A percentile compares a stretch with the other conserved stretches of the same genome.
Evolutionary conservation across 2,329 filamentous ascomycete genomes (phyloP).

Genomic region (Rutstroemia sp.): DNA sequence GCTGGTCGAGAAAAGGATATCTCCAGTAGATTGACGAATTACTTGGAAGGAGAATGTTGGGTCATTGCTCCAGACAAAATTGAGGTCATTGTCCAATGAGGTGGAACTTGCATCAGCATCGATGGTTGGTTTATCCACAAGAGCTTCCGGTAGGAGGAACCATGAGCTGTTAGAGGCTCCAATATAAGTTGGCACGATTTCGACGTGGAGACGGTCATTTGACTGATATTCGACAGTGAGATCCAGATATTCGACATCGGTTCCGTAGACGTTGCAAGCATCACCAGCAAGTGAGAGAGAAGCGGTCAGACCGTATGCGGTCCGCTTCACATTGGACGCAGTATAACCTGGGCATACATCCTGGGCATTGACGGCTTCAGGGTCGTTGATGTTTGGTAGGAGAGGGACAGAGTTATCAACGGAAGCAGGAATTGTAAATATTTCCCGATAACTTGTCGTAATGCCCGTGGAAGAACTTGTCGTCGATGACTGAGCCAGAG

Average conservation of each 20-base stretch:
- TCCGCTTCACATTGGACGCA: conserved; percentile 51
- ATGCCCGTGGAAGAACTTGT: conserved; percentile 6
- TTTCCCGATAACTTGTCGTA: conserved; percentile 17
- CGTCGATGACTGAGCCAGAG: conserved; percentile 15
- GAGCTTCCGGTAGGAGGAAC: conserved; percentile 57
- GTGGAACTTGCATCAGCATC: conserved; percentile 34
- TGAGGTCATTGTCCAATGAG: conserved; percentile 45
- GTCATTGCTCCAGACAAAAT: conserved; percentile 45
- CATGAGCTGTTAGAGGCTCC: conserved; percentile 54
- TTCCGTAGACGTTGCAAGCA: conserved; percentile 72
- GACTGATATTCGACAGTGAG: conserved; percentile 63
- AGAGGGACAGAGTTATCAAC: conserved; percentile 39
- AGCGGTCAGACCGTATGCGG: conserved; percentile 53
- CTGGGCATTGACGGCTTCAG: conserved; percentile 48
- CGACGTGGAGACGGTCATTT: conserved; percentile 58
- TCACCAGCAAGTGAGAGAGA: conserved; percentile 61
- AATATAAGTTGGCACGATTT: conserved; percentile 60
- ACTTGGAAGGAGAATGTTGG: conserved; percentile 64
- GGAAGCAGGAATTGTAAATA: conserved; percentile 40
- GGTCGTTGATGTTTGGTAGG: conserved; percentile 58
- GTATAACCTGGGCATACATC: conserved; percentile 58
- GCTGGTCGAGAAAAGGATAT: conserved; percentile 60
- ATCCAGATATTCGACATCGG: conserved; percentile 59
- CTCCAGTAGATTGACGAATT: conserved; percentile 48
- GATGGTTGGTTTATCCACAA: conserved; percentile 37